phyloP scores from a whole-genome alignment of 169 alveolate species.

The Plasmodium knowlesi region DNA sequence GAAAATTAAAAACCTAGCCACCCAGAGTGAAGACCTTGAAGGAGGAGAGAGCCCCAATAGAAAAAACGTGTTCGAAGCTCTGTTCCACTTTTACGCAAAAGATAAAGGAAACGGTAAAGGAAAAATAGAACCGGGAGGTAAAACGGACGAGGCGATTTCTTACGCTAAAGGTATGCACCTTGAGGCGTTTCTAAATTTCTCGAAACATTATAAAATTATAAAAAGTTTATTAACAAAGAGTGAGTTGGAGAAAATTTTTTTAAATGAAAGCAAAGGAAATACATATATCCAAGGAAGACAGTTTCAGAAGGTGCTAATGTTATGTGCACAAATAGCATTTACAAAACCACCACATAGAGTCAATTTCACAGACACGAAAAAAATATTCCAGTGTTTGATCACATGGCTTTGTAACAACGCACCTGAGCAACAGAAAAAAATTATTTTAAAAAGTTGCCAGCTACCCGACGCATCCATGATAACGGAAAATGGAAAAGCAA shows the following conservation, averaged over 20 bases:
- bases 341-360: constrained; percentile 67
- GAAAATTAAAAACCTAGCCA: background rate
- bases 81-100: constrained; percentile 18
- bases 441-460: background rate
- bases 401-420: constrained; percentile 44
- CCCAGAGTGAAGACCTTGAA: background rate
- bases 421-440: constrained; percentile 39
- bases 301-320: constrained; percentile 43
- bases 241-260: constrained; percentile 64
- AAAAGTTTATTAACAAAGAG: constrained; percentile 48
- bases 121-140: background rate
- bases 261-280: constrained; percentile 62
- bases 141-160: background rate
- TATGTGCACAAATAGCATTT: constrained; percentile 66
- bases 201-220: constrained; percentile 56
- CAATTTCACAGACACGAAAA: constrained; percentile 55
- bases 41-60: background rate
- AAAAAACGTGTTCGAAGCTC: constrained; percentile 31
- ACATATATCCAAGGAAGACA: constrained; percentile 27
- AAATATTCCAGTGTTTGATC: constrained; percentile 15
- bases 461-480: background rate
- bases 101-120: background rate
- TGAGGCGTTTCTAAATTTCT: constrained; percentile 30
- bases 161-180: constrained; percentile 31
- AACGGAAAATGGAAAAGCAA: constrained; percentile 2